Base-by-base conservation (phyloP, 306 rosid species). In the Prunus padus region DNA sequence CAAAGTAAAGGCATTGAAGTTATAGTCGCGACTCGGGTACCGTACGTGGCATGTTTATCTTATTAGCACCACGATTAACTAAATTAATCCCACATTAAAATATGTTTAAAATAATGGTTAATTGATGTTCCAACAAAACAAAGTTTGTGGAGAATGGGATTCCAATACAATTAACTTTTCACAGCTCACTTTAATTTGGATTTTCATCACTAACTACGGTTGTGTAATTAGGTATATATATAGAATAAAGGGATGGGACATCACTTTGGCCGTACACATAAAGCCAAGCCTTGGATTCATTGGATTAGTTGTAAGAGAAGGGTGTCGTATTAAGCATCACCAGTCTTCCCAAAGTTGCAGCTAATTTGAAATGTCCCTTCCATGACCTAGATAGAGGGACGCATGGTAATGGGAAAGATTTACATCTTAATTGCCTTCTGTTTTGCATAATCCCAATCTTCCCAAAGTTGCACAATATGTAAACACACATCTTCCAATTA, bases 131-230 rank as follows among this genome's bases (percentile, higher is more conserved):
- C 78, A 79, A 83, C 77, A 73, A 79, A 74, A 56, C 45, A 52
- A 73, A 47, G 87, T 71, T 72, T 80, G 84, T 78, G 89, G 93
- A 87, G 89, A 87, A 87, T 85, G 85, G 79, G 89, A 89, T 86
- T 89, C 93, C 84, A 77, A 66, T 84, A 80, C 76, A 67, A 66
- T 59, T 67, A 30, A 60, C 23, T 70, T 86, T 79, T 68, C 26
- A 63, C 76, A 56, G 78, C 80, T 78, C 76, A 76, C 51, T 75
- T 64, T 62, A 22, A 4, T 73, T 76, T 68, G 82, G 82, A 61
- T 10, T 82, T 74, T 74, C 77, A 73, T 40, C 28, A 65, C 12
- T 33, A 30, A 18, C 16, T 6, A 13, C 2, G 50, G 16, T 69
- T 31, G 74, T 31, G 31, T 11, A 51, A 47, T 68, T 47, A 47